Evolutionary conservation across 2,329 filamentous ascomycete species (phyloP), one percentile per base, ranked within the genome.

Genomic region (Cryphonectria naterciae): DNA sequence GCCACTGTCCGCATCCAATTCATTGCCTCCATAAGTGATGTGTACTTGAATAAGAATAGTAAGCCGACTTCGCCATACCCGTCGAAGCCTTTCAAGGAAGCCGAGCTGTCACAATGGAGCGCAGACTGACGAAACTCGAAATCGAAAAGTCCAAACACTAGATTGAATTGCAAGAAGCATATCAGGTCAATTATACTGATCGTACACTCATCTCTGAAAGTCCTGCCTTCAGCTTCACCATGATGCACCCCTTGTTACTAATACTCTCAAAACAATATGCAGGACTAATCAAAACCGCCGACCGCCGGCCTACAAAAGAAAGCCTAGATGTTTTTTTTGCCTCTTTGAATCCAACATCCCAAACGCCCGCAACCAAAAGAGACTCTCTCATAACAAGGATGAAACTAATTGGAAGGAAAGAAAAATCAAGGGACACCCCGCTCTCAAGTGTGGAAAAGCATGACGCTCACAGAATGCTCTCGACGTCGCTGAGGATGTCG

Each of bases 141-240:
- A 19, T 35, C 11, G 7, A 28, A 32, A 58, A 35, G 54, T 19
- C 54, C 54, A 58, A 35, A 58, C 54, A 19, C 25, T 58, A 43
- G 17, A 41, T 41, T 46, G 39, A 17, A 43, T 46, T 64, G 61
- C 10, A 43, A 43, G 4, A 39, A 64, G 61, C 61, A 25, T 43
- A 25, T 64, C 37, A 46, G n/a, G 37, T 64, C 61, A 64, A 43
- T 46, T 64, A 28, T 17, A 39, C 41, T 64, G 32, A 64, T 64
- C 61, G 37, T 64, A 64, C 61, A 64, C 39, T 28, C 61, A 39
- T 62, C 54, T 62, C 54, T 35, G 54, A 58, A 58, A 58, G 54
- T 32, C 54, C 54, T 13, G 60, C 32, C 32, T 62, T 64, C 61
- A 43, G 35, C 39, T 46, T 28, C 37, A 64, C 13, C 61, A 64